phyloP scores from a whole-genome alignment of 78 protist genomes.

The Dictyostelium firmibasis region DNA sequence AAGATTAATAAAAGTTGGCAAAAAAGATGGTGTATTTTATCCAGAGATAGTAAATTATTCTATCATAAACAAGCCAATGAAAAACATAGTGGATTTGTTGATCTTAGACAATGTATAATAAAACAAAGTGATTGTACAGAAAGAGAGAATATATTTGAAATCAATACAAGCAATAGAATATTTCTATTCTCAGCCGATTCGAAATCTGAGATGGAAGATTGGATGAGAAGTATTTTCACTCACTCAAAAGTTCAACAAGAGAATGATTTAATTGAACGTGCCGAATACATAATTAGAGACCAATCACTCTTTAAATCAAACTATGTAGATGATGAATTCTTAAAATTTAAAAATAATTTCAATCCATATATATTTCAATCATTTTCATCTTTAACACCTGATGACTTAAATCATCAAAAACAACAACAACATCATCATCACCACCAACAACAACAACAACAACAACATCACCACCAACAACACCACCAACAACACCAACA shows the following conservation, averaged over 20 bases:
- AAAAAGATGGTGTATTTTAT: constrained; percentile 55
- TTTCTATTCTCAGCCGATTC: constrained; percentile 41
- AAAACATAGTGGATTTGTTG: constrained; percentile 17
- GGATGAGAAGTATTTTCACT: constrained; percentile 23
- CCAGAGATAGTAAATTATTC: constrained; percentile 17
- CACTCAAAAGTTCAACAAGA: constrained; percentile 41
- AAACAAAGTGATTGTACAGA: neutral
- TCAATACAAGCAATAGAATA: constrained; percentile 33
- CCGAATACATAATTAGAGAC: constrained; percentile 33
- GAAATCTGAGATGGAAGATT: constrained; percentile 39
- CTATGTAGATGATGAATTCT: constrained; percentile 25
- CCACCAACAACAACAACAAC: neutral
- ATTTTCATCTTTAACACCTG: neutral
- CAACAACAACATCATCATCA: neutral
- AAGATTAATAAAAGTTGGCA: constrained; percentile 65
- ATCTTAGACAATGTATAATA: constrained; percentile 29
- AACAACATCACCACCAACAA: no score
- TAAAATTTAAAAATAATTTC: neutral
- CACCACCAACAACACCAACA: no score
- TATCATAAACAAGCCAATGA: constrained; percentile 54
- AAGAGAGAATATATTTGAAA: constrained; percentile 39
- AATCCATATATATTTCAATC: neutral
- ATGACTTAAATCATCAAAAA: neutral
- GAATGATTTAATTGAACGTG: constrained; percentile 53
- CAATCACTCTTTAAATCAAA: neutral